phyloP scores from a whole-genome alignment of 2,329 filamentous ascomycete genomes.

The Botryotinia convoluta region DNA sequence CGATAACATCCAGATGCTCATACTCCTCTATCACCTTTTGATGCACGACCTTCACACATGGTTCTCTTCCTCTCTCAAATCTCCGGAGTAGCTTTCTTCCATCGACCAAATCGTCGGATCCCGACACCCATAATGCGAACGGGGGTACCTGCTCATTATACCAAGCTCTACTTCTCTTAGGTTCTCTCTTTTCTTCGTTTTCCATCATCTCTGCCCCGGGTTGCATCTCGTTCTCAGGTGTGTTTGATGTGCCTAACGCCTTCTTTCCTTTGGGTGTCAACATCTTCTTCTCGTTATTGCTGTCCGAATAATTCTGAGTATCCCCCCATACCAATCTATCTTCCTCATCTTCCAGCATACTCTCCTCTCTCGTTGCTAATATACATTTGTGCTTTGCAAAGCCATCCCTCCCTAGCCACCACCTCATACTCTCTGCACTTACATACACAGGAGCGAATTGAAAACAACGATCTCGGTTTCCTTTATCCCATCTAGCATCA shows the following conservation, averaged over 20 bases:
- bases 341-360: conserved; percentile 55
- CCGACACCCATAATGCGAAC: conserved; percentile 84
- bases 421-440: conserved; percentile 84
- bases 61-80: conserved; percentile 75
- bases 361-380: conserved; percentile 71
- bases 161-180: conserved; percentile 65
- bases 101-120: conserved; percentile 80
- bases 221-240: conserved; percentile 29
- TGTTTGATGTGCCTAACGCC: no score
- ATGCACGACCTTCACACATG: conserved; percentile 76
- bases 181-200: conserved; percentile 16
- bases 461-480: conserved; percentile 77
- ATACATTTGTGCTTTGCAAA: conserved; percentile 87
- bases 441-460: conserved; percentile 92
- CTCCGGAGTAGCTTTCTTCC: conserved; percentile 70
- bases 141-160: conserved; percentile 77
- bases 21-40: conserved; percentile 80
- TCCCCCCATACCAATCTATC: conserved; percentile 39
- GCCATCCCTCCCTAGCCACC: conserved; percentile 89
- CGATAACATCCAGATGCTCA: conserved; percentile 87
- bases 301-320: not conserved
- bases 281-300: not conserved
- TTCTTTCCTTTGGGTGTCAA: not conserved
- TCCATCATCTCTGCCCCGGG: conserved; percentile 38
- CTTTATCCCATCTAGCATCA: conserved; percentile 80